Evolutionary conservation across 768 basidiomycete genomes (phyloP), one percentile per base, ranked within the genome.

Genomic region (Boletus fagicola): DNA sequence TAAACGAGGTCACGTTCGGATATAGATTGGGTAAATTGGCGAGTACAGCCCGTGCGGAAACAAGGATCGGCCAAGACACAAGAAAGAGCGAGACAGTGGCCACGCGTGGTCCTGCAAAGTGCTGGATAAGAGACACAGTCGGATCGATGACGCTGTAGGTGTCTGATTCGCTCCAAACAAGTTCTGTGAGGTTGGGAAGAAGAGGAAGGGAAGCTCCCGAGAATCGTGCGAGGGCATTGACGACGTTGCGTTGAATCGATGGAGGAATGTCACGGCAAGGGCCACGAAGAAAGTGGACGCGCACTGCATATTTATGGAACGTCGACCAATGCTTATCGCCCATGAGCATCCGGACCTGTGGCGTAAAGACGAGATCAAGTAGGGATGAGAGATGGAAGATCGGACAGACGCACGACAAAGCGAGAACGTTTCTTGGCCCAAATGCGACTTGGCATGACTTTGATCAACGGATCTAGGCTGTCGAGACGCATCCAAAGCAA

Each of bases 1-100:
- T 56, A 42, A 57, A 64, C 4, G 57, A 67, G 12, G 62, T 58
- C 16, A 66, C 54, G 42, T 67, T 67, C 2, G 65, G 65, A 46
- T 47, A 67, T 24, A 51, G 7, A 1, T 36, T 49, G 49, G 39
- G 55, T 10, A 56, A 28, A 45, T 56, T 35, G 12, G 42, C 54
- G 3, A 55, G 54, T 20, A 54, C 51, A 13, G 30, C 31, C 30
- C 30, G 54, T 26, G 54, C 30, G 16, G 54, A 35, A 33, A n/a
- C 51, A 20, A 15, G 11, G 51, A 55, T 54, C 13, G 54, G 54
- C 54, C 54, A 55, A 40, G 54, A 54, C 2, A 54, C 38, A 7
- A 55, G 52, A 35, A 55, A 56, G 33, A 56, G 53, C 1, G 55
- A 56, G 15, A 56, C 6, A 18, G 53, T 43, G 12, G 26, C n/a